phyloP scores from a whole-genome alignment of 805 yeast species.

The Starmerella cellae region DNA sequence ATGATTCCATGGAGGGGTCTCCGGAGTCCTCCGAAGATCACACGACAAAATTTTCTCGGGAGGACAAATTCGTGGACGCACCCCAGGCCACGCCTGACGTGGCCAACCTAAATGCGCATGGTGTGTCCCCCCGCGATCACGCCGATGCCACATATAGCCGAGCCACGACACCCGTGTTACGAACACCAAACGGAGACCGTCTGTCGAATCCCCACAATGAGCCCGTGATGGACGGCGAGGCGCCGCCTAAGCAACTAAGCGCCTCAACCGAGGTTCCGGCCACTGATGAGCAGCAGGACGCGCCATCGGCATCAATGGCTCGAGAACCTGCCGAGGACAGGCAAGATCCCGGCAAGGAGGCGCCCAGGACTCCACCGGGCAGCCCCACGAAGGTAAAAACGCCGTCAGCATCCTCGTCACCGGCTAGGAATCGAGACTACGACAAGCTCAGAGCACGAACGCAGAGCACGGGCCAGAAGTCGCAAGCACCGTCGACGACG shows the following conservation, averaged over 20 bases:
- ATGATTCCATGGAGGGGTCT: background rate
- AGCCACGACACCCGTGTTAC: no score
- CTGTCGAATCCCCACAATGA: no score
- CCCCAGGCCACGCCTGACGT: background rate
- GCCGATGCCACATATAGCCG: no score
- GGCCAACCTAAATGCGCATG: no score
- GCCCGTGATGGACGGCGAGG: no score
- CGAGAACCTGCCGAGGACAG: background rate
- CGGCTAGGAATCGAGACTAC: background rate
- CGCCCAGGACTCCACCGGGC: background rate
- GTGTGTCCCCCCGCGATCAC: no score
- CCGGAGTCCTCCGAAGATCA: background rate
- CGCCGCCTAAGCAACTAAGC: no score
- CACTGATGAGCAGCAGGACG: background rate
- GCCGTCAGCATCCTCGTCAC: background rate
- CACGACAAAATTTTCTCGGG: no score
- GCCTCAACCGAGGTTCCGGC: background rate
- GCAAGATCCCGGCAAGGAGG: background rate
- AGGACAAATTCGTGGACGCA: constrained; percentile 3
- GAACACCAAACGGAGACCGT: no score
- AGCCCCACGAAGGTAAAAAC: background rate
- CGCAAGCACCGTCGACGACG: constrained; percentile 4
- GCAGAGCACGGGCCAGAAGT: background rate
- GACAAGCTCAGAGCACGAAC: background rate
- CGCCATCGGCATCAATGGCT: background rate